Evolutionary conservation across 768 basidiomycete genomes (phyloP).

Genomic region (Trametes maxima): DNA sequence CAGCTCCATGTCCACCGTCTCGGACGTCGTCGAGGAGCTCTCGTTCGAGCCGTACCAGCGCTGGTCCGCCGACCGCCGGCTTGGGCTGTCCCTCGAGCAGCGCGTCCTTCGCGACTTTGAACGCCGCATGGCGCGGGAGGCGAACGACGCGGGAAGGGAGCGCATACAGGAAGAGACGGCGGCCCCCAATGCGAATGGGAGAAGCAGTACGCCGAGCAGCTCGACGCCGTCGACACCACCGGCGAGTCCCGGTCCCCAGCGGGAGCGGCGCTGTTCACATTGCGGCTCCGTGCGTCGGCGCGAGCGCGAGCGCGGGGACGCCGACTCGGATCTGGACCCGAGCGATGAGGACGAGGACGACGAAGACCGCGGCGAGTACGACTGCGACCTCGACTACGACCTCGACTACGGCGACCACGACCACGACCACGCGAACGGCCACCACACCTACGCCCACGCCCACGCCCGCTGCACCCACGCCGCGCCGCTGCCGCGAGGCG

Average conservation of each 20-base stretch:
- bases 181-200: conserved; percentile 5
- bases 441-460: neutral
- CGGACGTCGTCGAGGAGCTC: conserved; percentile 49
- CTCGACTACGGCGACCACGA: neutral
- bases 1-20: conserved; percentile 12
- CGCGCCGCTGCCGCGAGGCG: neutral
- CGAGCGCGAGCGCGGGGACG: conserved; percentile 13
- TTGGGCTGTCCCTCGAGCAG: conserved; percentile 46
- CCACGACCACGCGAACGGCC: no score
- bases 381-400: neutral
- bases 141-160: neutral
- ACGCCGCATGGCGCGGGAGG: conserved; percentile 24
- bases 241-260: neutral
- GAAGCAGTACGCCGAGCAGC: conserved; percentile 2
- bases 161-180: neutral
- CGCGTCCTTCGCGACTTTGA: conserved; percentile 36
- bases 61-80: conserved; percentile 48
- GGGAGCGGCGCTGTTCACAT: conserved; percentile 23
- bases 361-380: conserved; percentile 1
- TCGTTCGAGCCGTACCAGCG: conserved; percentile 46
- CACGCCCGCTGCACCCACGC: neutral
- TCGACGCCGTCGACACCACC: conserved; percentile 4
- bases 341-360: conserved; percentile 13
- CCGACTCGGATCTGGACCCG: conserved; percentile 11
- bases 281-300: conserved; percentile 25